Evolutionary conservation across 2,329 filamentous ascomycete genomes (phyloP), one percentile per base, ranked within the genome.

Genomic region (Ophiocordyceps camponoti-leonardi): DNA sequence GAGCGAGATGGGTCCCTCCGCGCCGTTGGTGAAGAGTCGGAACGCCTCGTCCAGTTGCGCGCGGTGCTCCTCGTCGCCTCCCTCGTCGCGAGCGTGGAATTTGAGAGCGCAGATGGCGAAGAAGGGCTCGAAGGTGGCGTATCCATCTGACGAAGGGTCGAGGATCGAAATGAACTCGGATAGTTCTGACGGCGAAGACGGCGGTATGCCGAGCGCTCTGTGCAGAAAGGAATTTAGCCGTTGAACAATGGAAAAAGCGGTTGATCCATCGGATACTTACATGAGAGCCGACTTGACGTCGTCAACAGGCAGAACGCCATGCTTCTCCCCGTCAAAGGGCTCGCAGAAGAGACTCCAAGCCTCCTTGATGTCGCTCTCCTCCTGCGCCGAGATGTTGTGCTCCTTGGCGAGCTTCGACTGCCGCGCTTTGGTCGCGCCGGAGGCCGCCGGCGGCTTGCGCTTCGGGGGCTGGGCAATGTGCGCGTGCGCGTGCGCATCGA

Each of bases 371-470:
- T 95, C 87, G 53, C 75, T 73, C 65, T 96, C 90, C 64, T 95
- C 83, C 51, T 82, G 77, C 39, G 80, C 82, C 14, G 78, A 81
- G 57, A 96, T 78, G 61, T 87, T 81, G 72, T 95, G 80, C 58
- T 94, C 86, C 65, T 88, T 90, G 28, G 90, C 90, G 54, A 95
- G 84, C 62, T 87, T 93, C 48, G 88, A 94, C 56, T 78, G 79
- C 50, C 83, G 82, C 44, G 56, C 50, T 58, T 58, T 67, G 46
- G 60, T 52, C 52, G 48, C 57, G 46, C 18, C 59, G 19, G 56
- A 47, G 44, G 50, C 41, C 28, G 57, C 41, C 28, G 57, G 47
- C 45, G 63, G 53, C 55, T 71, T 73, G 54, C 72, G 71, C 60
- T 72, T 73, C n/a, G 72, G 67, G 51, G 72, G 71, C 70, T 75